phyloP scores from a whole-genome alignment of 208 protist genomes.

The Crithidia mellificae region DNA sequence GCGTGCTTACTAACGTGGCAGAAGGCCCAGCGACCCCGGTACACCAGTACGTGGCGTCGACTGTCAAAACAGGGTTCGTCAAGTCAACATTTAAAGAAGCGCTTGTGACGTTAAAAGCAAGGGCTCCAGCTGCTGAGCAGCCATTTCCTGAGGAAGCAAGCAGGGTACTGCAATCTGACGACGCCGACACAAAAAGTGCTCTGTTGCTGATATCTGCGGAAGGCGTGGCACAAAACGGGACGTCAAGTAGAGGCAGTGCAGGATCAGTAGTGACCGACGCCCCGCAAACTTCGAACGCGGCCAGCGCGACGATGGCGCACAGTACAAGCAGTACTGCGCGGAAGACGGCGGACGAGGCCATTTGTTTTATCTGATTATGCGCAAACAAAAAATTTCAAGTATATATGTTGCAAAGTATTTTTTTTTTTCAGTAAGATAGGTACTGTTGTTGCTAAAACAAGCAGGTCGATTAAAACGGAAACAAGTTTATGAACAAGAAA shows the following conservation, averaged over 20 bases:
- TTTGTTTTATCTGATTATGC: too few species aligned
- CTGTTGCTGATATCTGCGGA: neutral
- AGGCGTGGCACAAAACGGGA: constrained; percentile 10
- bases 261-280: constrained; percentile 9
- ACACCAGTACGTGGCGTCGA: constrained; percentile 7
- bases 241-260: constrained; percentile 17
- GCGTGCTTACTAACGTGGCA: neutral
- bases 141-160: neutral
- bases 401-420: too few species aligned
- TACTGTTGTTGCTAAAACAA: too few species aligned
- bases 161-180: neutral
- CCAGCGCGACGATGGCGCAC: neutral
- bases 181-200: constrained; percentile 1
- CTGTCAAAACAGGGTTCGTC: neutral
- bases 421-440: too few species aligned
- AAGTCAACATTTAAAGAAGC: neutral
- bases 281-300: neutral
- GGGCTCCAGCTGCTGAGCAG: neutral
- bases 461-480: too few species aligned
- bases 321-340: too few species aligned
- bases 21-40: neutral
- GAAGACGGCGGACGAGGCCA: too few species aligned
- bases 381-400: too few species aligned
- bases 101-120: constrained; percentile 6
- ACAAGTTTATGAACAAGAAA: too few species aligned